Percentiles rank a stretch among this genome's conserved stretches.
Evolutionary conservation across 768 basidiomycete species (phyloP).

Genomic region (Lentinula boryana): DNA sequence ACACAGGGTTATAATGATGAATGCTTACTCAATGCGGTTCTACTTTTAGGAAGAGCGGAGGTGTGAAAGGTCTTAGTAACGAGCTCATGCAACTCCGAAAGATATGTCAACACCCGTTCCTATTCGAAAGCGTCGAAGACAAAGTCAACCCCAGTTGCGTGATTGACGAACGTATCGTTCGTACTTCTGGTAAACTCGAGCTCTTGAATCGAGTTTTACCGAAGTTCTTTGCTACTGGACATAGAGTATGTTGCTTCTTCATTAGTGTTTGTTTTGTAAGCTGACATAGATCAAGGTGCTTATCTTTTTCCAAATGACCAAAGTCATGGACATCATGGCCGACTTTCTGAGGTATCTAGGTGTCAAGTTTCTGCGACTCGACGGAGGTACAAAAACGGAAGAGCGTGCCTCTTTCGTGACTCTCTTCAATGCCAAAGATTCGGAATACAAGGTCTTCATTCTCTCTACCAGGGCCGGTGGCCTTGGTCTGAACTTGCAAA

Average conservation of each 20-base stretch:
- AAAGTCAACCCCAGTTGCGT: constrained; percentile 80
- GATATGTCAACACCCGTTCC: constrained; percentile 96
- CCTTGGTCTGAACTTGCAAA: constrained; percentile 91
- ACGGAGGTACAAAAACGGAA: constrained; percentile 94
- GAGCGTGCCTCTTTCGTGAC: constrained; percentile 86
- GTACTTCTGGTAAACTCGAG: constrained; percentile 92
- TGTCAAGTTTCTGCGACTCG: constrained; percentile 87
- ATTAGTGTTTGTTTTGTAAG: background rate
- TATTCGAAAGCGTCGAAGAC: constrained; percentile 94
- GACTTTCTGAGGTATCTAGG: constrained; percentile 88
- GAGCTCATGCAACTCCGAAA: constrained; percentile 98
- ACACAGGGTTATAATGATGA: background rate
- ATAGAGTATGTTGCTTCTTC: constrained; percentile 53
- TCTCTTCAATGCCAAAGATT: constrained; percentile 83
- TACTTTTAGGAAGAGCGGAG: constrained; percentile 52
- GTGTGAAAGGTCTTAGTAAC: constrained; percentile 88
- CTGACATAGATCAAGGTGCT: constrained; percentile 56
- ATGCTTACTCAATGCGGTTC: background rate
- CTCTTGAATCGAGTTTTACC: constrained; percentile 86
- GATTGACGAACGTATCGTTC: constrained; percentile 80
- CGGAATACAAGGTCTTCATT: constrained; percentile 88
- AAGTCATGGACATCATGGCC: constrained; percentile 98
- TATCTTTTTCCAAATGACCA: constrained; percentile 99
- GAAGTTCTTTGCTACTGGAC: constrained; percentile 88
- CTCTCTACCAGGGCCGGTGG: constrained; percentile 92